Percentiles rank a stretch among this genome's conserved stretches.
Conservation (phyloP, 2,329 filamentous ascomycete species). For the Talaromyces amestolkiae region DNA sequence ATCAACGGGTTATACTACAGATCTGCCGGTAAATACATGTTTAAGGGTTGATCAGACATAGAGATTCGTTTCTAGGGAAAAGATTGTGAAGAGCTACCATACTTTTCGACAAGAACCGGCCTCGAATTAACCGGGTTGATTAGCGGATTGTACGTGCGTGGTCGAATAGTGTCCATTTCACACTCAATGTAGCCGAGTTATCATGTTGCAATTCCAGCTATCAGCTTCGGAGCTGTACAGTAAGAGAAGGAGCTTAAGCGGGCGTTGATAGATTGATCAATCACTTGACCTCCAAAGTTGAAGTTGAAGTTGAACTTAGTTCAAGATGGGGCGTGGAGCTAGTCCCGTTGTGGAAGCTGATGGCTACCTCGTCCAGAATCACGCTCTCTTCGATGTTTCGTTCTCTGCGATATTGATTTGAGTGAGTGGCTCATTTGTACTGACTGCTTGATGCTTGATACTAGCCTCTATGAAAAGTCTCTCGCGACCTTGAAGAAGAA, state of each 20-base stretch:
- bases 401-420: not conserved
- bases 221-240: not conserved
- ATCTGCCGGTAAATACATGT: not conserved
- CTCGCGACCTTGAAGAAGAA: not conserved
- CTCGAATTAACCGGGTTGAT: constrained; percentile 50
- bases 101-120: constrained; percentile 53
- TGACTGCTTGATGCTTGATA: not conserved
- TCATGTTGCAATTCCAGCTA: too few relatives aligned
- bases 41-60: not conserved
- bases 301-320: not conserved
- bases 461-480: not conserved
- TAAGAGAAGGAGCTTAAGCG: not conserved
- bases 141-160: constrained; percentile 48
- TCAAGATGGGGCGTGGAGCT: not conserved
- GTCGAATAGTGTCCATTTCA: constrained; percentile 16
- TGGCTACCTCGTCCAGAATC: not conserved
- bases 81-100: constrained; percentile 17
- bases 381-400: not conserved
- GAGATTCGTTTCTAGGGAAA: not conserved
- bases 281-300: not conserved
- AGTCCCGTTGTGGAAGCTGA: not conserved
- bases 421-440: not conserved
- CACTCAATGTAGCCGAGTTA: not conserved
- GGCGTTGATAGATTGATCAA: not conserved
- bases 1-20: not conserved